Evolutionary conservation across 371 early-diverging fungal genomes (phyloP).

Genomic region (Mucor racemosus): DNA sequence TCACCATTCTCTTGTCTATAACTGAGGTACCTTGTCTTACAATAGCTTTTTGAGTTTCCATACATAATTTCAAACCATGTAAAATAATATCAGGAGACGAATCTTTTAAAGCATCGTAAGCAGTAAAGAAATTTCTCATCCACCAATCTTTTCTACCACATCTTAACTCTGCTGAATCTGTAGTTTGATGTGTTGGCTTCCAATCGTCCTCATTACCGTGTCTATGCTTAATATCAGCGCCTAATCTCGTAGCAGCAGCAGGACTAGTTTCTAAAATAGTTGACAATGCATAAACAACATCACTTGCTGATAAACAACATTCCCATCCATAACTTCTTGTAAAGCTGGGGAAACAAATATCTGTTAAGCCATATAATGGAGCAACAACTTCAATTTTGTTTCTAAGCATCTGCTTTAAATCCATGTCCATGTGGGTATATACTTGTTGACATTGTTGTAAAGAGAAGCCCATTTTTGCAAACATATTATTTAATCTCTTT

Average conservation of each 20-base stretch:
- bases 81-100: conserved; percentile 54
- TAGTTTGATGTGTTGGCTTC: conserved; percentile 1
- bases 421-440: conserved; percentile 83
- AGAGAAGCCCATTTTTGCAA: conserved; percentile 90
- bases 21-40: conserved; percentile 77
- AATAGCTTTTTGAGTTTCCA: conserved; percentile 75
- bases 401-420: conserved; percentile 68
- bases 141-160: conserved; percentile 56
- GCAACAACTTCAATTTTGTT: conserved; percentile 73
- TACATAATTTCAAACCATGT: conserved; percentile 74
- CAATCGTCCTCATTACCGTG: conserved; percentile 36
- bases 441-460: conserved; percentile 70
- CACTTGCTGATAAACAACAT: conserved; percentile 75
- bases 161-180: conserved; percentile 9
- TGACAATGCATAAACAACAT: conserved; percentile 78
- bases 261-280: conserved; percentile 77
- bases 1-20: conserved; percentile 75
- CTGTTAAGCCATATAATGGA: conserved; percentile 78
- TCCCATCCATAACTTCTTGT: conserved; percentile 81
- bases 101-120: conserved; percentile 81
- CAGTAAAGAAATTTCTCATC: conserved; percentile 82
- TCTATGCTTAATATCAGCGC: conserved; percentile 20
- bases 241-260: conserved; percentile 47
- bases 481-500: conserved; percentile 72
- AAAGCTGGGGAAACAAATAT: conserved; percentile 81